phyloP scores from a whole-genome alignment of 2,329 filamentous ascomycete genomes.

The Canariomyces notabilis region DNA sequence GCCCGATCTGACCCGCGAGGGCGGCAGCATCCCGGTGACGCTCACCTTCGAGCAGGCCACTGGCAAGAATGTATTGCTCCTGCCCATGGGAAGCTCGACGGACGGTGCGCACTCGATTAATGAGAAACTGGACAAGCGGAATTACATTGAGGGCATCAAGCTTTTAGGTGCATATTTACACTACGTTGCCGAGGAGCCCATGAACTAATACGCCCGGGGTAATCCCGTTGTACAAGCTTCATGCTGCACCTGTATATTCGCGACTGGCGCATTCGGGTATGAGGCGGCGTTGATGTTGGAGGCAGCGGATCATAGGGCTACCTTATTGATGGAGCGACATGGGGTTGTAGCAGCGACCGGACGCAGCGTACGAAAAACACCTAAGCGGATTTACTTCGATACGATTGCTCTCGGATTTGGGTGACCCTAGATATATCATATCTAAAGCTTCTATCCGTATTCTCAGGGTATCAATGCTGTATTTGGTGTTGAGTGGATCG shows the following conservation, averaged over 20 bases:
- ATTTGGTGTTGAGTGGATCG: neutral
- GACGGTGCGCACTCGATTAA: slow-evolving; percentile 97
- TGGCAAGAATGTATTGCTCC: slow-evolving; percentile 90
- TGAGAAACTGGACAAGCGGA: slow-evolving; percentile 93
- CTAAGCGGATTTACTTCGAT: too few relatives aligned
- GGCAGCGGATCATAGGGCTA: too few relatives aligned
- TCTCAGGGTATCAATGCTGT: slow-evolving; percentile 5
- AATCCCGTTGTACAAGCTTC: too few relatives aligned
- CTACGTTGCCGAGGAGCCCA: slow-evolving; percentile 88
- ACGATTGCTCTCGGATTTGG: too few relatives aligned
- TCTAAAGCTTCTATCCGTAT: neutral
- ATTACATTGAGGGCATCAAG: slow-evolving; percentile 98
- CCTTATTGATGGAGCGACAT: too few relatives aligned
- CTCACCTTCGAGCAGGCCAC: slow-evolving; percentile 96
- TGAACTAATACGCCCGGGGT: slow-evolving; percentile 17
- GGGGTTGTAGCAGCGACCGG: too few relatives aligned
- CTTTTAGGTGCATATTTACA: slow-evolving; percentile 90
- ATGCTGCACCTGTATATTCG: too few relatives aligned
- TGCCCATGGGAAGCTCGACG: slow-evolving; percentile 96
- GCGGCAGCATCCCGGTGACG: slow-evolving; percentile 94
- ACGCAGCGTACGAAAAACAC: too few relatives aligned
- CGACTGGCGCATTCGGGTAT: too few relatives aligned
- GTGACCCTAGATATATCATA: too few relatives aligned
- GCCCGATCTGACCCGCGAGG: slow-evolving; percentile 93
- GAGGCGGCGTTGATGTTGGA: too few relatives aligned